Evolutionary conservation across 306 rosid species (phyloP), one percentile per base, ranked within the genome.

Genomic region (Hylodesmum podocarpum): DNA sequence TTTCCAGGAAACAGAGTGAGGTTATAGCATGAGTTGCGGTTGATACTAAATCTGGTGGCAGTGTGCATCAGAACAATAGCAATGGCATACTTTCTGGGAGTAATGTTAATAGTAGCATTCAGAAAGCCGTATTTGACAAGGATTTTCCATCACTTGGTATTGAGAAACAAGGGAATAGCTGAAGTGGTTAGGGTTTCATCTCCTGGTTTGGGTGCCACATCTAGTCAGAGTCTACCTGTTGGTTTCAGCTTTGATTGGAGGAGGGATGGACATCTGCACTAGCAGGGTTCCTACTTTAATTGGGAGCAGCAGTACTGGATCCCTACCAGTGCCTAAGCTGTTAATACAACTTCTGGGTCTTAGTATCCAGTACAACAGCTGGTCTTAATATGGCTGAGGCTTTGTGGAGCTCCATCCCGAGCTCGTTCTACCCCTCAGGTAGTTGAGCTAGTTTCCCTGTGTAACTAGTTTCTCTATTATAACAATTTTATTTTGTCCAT

Each of bases 361-460:
- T 86, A 46, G 61, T 81, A 24, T 58, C 86, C 19, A 82, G 88
- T 79, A 22, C 87, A 27, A 70, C 75, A 19, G 80, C 93, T 51
- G 84, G 91, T 77, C 97, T 91, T 66, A 94, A 94, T 72, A 94
- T 94, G 97, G 98, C 97, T 55, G 98, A 91, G 83, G 96, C 98
- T 27, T 86, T 94, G 79, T 94, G 91, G 77, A 86, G n/a, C 87
- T 83, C 98, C 98, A 57, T 82, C 89, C 34, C 88, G 94, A 62
- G 83, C 90, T 81, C 90, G 88, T 66, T 73, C 91, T 70, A 62
- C 85, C 77, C 93, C 98, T 19, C 97, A 90, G 93, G 96, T 89
- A 89, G 80, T 66, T 63, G 81, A 79, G 71, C 75, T 75, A 72
- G 72, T 78, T 65, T n/a, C 29, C 25, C 6, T 71, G 14, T 55